Evolutionary conservation across 1,139 yeast species (phyloP), one percentile per base, ranked within the genome.

Genomic region (Wickerhamomyces sp.): DNA sequence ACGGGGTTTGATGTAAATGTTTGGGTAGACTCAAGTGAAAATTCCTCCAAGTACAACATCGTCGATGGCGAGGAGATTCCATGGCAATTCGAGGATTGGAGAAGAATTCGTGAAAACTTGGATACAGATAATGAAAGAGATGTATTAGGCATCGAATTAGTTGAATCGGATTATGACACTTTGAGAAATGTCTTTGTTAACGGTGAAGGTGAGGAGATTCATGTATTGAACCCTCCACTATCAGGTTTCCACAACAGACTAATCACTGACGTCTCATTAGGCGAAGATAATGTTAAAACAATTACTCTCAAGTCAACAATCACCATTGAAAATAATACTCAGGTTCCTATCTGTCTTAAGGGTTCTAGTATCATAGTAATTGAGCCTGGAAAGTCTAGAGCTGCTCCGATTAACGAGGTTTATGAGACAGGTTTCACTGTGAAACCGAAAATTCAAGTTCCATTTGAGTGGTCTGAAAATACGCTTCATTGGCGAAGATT

Each of bases 71-170:
- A 73, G 6, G 64, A 64, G 7, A 62, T 77, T 10, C 84, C 90
- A 1, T 94, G 97, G 97, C 81, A 92, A 32, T 94, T 94, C 66
- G 95, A 90, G 55, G 96, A 92, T 55, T 92, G 97, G 97, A 73
- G 86, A 46, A 74, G 73, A 26, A 77, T 89, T 17, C 80, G 98
- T 59, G 96, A 92, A 55, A 79, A 81, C 43, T 66, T 89, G 42
- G 81, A 78, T 46, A 77, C 86, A 3, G 83, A 83, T 46, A 76
- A 74, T 36, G 76, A 73, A 20, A 70, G 68, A 18, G 82, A 80
- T 31, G 67, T 72, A 3, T 63, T 90, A 31, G 90, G 84, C 0
- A 71, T 89, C 16, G 71, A 71, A 31, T 60, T 88, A 15, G 36
- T 74, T 4, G 77, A 70, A 35, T 73, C 87, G 0, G 67, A 70